Evolutionary conservation across 2,329 filamentous ascomycete species (phyloP), one percentile per base, ranked within the genome.

Genomic region (Pleomassaria siparia): DNA sequence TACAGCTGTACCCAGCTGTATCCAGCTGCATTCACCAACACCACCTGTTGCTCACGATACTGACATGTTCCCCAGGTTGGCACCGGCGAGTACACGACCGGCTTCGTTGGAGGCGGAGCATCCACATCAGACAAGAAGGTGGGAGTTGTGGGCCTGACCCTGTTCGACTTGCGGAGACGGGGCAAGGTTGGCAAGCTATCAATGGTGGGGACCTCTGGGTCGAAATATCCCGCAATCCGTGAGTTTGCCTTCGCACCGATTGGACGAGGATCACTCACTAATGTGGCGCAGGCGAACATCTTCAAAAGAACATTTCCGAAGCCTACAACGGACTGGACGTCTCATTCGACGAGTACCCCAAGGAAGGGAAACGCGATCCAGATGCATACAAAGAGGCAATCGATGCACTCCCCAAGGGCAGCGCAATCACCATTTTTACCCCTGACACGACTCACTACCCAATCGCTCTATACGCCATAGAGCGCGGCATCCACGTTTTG

Each of bases 51-150:
- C 26, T 40, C 43, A 33, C 26, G 2, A 30, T 21, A 30, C 41
- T 59, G 40, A 60, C 24, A 18, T 41, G 51, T 86, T 26, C 13
- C 13, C 28, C 42, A 72, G 87, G 83, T 96, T 49, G 91, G 91
- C 56, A 96, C 91, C 10, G 92, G 91, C 64, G 91, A 96, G 80
- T 96, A 96, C 80, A 96, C 92, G 62, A 96, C 92, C 35, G 91
- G 91, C 48, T 96, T 94, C 61, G 91, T 96, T 47, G 90, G 89
- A 48, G 86, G 85, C 51, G 87, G 86, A 50, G 87, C 85, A 43
- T 95, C 90, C 3, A 86, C 82, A 10, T 95, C 90, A 41, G 92
- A 96, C 79, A 96, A 96, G 78, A 96, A 96, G 73, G 88, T 96
- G 41, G 91, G 92, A 49, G 92, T 96, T 9, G 91, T 96, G 15